A percentile compares a stretch with the other conserved stretches of the same genome.
Evolutionary conservation across 768 basidiomycete genomes (phyloP).

Genomic region (Trametes coccinea): DNA sequence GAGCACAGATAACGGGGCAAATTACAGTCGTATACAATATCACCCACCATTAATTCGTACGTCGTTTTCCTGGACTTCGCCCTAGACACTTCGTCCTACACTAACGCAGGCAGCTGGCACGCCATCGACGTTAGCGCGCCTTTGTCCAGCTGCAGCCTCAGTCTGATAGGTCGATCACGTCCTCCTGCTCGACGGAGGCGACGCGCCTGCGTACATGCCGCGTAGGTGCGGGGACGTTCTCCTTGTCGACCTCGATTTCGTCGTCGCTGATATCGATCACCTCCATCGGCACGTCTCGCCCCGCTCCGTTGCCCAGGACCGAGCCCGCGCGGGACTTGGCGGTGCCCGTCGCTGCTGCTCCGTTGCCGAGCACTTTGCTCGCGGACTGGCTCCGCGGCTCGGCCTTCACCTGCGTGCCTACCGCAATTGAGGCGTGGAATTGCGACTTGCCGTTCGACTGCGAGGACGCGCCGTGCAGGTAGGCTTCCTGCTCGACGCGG

Average conservation of each 20-base stretch:
- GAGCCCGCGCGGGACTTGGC: neutral
- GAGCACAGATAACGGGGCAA: neutral
- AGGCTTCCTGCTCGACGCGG: conserved; percentile 34
- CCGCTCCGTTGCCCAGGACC: neutral
- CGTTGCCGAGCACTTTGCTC: neutral
- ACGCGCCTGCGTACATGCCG: conserved; percentile 49
- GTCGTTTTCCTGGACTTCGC: neutral
- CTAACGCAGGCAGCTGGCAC: neutral
- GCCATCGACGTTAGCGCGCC: neutral
- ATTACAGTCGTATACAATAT: neutral
- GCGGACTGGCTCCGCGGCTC: conserved; percentile 5
- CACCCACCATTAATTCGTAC: neutral
- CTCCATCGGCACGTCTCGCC: conserved; percentile 5
- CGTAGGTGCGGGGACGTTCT: conserved; percentile 56
- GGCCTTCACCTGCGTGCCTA: conserved; percentile 11
- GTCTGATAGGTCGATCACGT: conserved; percentile 62
- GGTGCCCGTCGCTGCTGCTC: neutral
- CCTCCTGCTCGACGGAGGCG: conserved; percentile 39
- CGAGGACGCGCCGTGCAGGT: neutral
- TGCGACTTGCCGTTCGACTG: neutral
- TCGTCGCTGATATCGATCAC: conserved; percentile 48
- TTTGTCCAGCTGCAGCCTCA: conserved; percentile 19
- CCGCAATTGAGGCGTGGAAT: neutral
- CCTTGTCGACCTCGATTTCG: conserved; percentile 56
- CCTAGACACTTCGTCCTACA: neutral